phyloP scores from a whole-genome alignment of 2,329 filamentous ascomycete genomes.

The Botrytis fabae region DNA sequence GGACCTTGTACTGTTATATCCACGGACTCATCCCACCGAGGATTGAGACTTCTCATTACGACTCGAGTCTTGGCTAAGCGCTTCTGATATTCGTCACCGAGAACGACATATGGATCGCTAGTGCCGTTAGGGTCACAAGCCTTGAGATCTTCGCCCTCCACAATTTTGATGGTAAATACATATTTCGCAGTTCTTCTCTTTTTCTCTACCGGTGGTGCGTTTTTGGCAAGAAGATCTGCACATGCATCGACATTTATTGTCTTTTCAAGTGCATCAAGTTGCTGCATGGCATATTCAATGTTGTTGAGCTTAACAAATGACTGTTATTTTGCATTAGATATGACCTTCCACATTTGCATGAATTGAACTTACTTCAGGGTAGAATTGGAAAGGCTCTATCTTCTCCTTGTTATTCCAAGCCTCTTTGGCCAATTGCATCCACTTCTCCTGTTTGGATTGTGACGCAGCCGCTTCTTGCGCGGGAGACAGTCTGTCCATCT shows the following conservation, averaged over 20 bases:
- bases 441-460: constrained; percentile 86
- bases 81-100: constrained; percentile 97
- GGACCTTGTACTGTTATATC: constrained; percentile 92
- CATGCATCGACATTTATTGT: constrained; percentile 90
- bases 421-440: constrained; percentile 90
- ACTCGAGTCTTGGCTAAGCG: constrained; percentile 92
- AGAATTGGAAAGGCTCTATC: constrained; percentile 95
- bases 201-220: constrained; percentile 68
- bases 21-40: constrained; percentile 94
- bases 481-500: constrained; percentile 90
- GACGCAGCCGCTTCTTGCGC: constrained; percentile 78
- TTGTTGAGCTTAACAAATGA: constrained; percentile 98
- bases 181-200: constrained; percentile 76
- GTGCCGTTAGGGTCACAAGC: constrained; percentile 94
- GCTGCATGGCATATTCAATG: constrained; percentile 89
- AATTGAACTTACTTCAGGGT: constrained; percentile 69
- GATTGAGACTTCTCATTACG: constrained; percentile 86
- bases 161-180: constrained; percentile 98
- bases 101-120: constrained; percentile 95
- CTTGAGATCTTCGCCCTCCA: constrained; percentile 96
- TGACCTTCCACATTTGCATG: not conserved
- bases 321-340: constrained; percentile 49
- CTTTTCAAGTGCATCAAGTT: constrained; percentile 86
- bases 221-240: constrained; percentile 74
- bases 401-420: constrained; percentile 90